Percentiles rank a stretch among this genome's conserved stretches.
Evolutionary conservation across 805 yeast genomes (phyloP).

Genomic region (Suhomyces prunicola): DNA sequence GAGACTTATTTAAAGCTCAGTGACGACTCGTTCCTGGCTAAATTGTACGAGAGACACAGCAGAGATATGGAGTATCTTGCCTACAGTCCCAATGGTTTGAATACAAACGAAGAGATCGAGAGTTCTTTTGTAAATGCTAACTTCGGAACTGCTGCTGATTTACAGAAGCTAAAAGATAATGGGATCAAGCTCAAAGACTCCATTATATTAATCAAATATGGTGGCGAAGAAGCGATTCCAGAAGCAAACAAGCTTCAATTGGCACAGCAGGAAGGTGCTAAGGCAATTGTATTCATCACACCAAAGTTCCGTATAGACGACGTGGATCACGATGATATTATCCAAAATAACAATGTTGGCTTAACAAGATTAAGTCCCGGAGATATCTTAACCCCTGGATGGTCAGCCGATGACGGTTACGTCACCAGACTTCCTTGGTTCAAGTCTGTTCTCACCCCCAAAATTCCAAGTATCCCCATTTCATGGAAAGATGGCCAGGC

Average conservation of each 20-base stretch:
- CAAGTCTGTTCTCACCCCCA: conserved; percentile 54
- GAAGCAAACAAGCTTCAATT: conserved; percentile 37
- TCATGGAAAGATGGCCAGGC: conserved; percentile 65
- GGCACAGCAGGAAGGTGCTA: conserved; percentile 57
- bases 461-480: conserved; percentile 73
- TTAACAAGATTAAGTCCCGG: conserved; percentile 65
- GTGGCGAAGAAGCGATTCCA: conserved; percentile 29
- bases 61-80: conserved; percentile 41
- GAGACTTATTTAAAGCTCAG: conserved; percentile 26
- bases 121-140: conserved; percentile 62
- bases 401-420: conserved; percentile 46
- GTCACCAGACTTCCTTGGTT: conserved; percentile 41
- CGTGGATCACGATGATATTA: conserved; percentile 30
- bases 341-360: conserved; percentile 57
- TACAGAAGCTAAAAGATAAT: conserved; percentile 33
- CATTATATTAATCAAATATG: conserved; percentile 62
- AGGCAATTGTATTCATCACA: conserved; percentile 65
- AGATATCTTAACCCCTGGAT: conserved; percentile 77
- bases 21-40: conserved; percentile 38
- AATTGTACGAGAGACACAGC: conserved; percentile 31
- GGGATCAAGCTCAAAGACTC: conserved; percentile 43
- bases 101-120: conserved; percentile 49
- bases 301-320: conserved; percentile 16
- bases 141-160: conserved; percentile 61
- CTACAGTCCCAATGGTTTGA: conserved; percentile 64